phyloP scores from a whole-genome alignment of 2,329 filamentous ascomycete species.

The Fusarium zealandicum region DNA sequence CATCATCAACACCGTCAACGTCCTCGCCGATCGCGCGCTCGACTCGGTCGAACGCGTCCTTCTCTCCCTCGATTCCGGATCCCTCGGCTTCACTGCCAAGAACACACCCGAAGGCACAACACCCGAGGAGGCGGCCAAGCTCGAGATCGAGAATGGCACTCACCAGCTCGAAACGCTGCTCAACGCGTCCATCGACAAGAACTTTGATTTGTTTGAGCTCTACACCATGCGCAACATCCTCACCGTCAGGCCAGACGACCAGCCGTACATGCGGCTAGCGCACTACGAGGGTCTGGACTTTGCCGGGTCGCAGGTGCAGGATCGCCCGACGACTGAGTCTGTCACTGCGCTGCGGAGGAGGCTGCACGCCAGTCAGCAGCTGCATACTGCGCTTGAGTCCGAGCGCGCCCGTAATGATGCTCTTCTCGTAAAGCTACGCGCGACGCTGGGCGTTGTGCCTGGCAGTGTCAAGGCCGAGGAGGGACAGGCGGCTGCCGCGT shows the following conservation, averaged over 20 bases:
- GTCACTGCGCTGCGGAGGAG: conserved; percentile 76
- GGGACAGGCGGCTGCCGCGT: conserved; percentile 11
- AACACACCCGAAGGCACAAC: conserved; percentile 47
- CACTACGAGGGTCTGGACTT: conserved; percentile 80
- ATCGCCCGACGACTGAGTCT: conserved; percentile 67
- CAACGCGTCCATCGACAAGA: conserved; percentile 81
- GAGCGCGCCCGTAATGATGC: conserved; percentile 77
- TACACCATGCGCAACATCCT: conserved; percentile 89
- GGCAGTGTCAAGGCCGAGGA: conserved; percentile 40
- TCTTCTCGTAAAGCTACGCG: conserved; percentile 69
- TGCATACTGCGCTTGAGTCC: conserved; percentile 72
- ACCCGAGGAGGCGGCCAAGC: conserved; percentile 52
- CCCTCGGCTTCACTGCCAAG: conserved; percentile 77
- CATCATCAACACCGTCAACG: conserved; percentile 96
- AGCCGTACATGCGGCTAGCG: conserved; percentile 79
- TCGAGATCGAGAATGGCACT: conserved; percentile 86
- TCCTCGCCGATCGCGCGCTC: conserved; percentile 87
- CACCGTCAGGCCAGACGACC: conserved; percentile 71
- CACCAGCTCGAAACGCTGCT: conserved; percentile 85
- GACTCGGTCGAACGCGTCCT: conserved; percentile 87
- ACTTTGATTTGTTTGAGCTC: conserved; percentile 87
- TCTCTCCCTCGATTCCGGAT: conserved; percentile 72
- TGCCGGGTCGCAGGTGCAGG: conserved; percentile 23
- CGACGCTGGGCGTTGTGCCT: conserved; percentile 46
- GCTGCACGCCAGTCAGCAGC: conserved; percentile 78